phyloP scores from a whole-genome alignment of 805 yeast genomes.

The Teunomyces gatunensis region DNA sequence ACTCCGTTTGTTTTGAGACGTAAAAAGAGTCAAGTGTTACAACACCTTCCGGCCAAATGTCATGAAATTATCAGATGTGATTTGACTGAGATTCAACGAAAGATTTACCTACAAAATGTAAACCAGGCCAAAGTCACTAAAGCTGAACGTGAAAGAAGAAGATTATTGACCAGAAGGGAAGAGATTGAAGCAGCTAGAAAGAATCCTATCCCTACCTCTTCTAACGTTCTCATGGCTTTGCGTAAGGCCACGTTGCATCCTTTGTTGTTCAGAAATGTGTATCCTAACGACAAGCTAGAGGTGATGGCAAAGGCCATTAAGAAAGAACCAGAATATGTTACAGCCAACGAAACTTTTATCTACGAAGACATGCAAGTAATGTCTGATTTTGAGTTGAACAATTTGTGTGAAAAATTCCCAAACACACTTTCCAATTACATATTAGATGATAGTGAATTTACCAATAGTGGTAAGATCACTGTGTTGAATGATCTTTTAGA shows the following conservation, averaged over 20 bases:
- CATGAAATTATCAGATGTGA: conserved; percentile 66
- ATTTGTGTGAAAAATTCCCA: conserved; percentile 71
- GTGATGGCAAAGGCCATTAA: conserved; percentile 77
- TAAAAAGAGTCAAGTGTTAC: conserved; percentile 85
- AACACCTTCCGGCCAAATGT: conserved; percentile 78
- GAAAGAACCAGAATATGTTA: conserved; percentile 74
- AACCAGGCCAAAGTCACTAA: conserved; percentile 39
- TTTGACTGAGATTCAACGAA: conserved; percentile 51
- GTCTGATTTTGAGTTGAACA: conserved; percentile 86
- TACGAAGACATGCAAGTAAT: conserved; percentile 93
- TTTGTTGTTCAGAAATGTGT: conserved; percentile 68
- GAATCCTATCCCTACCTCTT: conserved; percentile 42
- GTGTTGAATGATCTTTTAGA: conserved; percentile 58
- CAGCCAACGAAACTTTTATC: conserved; percentile 75
- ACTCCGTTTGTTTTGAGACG: conserved; percentile 94
- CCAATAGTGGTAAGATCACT: conserved; percentile 72
- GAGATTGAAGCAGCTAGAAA: conserved; percentile 28
- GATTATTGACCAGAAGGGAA: conserved; percentile 32
- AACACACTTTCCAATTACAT: conserved; percentile 53
- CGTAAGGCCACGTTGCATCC: conserved; percentile 96
- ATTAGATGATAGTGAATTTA: conserved; percentile 53
- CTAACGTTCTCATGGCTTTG: conserved; percentile 80
- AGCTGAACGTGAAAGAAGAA: conserved; percentile 44
- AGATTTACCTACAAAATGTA: conserved; percentile 62
- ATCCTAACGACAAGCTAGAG: conserved; percentile 51